Conservation (phyloP, 495 filamentous ascomycete species). For the Hypoxylon subgilvum region DNA sequence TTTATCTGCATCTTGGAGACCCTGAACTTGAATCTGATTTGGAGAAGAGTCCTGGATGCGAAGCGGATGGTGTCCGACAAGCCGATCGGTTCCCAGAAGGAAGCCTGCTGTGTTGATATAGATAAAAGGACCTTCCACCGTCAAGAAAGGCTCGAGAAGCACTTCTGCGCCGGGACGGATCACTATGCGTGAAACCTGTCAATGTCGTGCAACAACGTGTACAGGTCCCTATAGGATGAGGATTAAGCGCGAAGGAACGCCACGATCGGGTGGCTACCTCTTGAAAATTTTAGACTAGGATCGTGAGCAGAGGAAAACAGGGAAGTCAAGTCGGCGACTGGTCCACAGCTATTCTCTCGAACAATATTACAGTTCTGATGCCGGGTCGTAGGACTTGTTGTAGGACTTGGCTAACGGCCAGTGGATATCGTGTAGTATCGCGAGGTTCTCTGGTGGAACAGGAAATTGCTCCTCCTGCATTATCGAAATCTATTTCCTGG, state of each 20-base stretch:
- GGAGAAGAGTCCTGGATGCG: not conserved
- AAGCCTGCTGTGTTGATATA: not conserved
- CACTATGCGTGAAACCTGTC: not conserved
- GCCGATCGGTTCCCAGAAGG: not conserved
- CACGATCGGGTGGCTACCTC: not conserved
- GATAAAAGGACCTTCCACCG: not conserved
- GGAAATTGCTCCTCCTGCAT: not conserved
- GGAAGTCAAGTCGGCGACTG: not conserved
- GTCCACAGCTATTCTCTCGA: not conserved
- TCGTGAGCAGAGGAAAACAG: not conserved
- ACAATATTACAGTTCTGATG: too few relatives aligned
- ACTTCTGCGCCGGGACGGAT: not conserved
- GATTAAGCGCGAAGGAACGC: not conserved
- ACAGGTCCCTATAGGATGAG: not conserved
- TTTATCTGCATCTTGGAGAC: slow-evolving; percentile 8
- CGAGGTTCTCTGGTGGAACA: not conserved
- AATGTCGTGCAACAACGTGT: not conserved
- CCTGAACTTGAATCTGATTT: too few relatives aligned
- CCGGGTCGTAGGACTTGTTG: too few relatives aligned
- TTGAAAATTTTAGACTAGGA: not conserved
- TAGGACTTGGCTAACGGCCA: not conserved
- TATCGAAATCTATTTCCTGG: not conserved
- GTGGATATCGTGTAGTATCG: slow-evolving; percentile 4
- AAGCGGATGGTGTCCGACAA: too few relatives aligned
- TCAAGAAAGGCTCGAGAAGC: not conserved